These are phyloP conservation scores for Exophiala phaeomuriformis DNA, from an alignment of 2,329 filamentous ascomycete genomes.

Conservation along the genomic window DNA sequence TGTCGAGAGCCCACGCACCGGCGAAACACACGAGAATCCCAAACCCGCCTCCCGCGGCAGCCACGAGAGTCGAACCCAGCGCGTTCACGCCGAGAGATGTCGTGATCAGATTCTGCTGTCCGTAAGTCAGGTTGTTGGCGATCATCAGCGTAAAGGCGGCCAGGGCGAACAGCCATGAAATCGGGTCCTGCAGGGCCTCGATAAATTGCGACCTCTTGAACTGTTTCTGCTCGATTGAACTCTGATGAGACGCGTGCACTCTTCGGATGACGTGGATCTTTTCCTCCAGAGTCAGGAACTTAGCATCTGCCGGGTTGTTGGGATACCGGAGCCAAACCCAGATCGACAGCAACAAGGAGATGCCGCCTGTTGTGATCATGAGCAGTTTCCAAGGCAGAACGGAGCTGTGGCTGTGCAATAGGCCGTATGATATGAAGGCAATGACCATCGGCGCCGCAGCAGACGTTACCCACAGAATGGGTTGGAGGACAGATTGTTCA, in stretches of 20 bases:
- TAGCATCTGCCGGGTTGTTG: conserved; percentile 31
- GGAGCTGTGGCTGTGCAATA: conserved; percentile 34
- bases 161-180: conserved; percentile 34
- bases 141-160: conserved; percentile 36
- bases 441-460: conserved; percentile 35
- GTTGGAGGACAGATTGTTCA: conserved; percentile 30
- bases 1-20: conserved; percentile 32
- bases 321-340: conserved; percentile 25
- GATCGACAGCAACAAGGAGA: conserved; percentile 31
- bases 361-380: conserved; percentile 35
- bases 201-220: conserved; percentile 32
- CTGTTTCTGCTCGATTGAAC: conserved; percentile 34
- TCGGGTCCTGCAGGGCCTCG: conserved; percentile 31
- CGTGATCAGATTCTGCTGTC: conserved; percentile 39
- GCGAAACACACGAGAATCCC: conserved; percentile 31
- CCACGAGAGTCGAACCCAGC: conserved; percentile 49
- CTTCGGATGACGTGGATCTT: conserved; percentile 32
- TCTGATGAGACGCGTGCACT: conserved; percentile 33
- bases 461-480: conserved; percentile 37
- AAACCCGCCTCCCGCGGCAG: conserved; percentile 27
- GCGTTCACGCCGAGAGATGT: conserved; percentile 43
- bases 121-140: conserved; percentile 34
- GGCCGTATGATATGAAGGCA: conserved; percentile 38
- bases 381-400: conserved; percentile 33
- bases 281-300: conserved; percentile 32